These are phyloP conservation scores for Hygrophoropsis aurantiaca DNA, from an alignment of 768 basidiomycete genomes.

Conservation along the genomic window DNA sequence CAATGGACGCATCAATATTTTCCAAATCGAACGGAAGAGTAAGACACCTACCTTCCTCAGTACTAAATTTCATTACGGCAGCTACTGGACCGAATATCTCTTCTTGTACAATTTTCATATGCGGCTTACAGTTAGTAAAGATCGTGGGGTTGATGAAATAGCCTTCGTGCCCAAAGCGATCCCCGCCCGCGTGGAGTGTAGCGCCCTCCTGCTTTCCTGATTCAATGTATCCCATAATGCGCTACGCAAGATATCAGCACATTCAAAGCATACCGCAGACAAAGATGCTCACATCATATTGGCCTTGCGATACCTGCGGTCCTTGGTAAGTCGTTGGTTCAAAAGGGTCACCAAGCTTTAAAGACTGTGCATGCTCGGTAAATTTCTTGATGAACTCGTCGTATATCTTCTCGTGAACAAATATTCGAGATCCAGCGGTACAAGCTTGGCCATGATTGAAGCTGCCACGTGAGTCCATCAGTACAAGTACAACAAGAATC, in stretches of 20 bases:
- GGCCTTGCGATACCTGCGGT: slow-evolving; percentile 40
- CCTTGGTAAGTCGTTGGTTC: slow-evolving; percentile 34
- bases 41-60: slow-evolving; percentile 40
- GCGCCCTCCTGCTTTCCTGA: slow-evolving; percentile 61
- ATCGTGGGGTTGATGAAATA: slow-evolving; percentile 65
- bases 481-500: too few species aligned
- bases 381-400: slow-evolving; percentile 44
- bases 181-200: slow-evolving; percentile 55
- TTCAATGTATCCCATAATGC: slow-evolving; percentile 62
- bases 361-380: slow-evolving; percentile 21
- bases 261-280: background rate
- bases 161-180: slow-evolving; percentile 53
- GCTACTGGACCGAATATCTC: slow-evolving; percentile 74
- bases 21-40: background rate
- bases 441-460: background rate
- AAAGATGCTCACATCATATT: slow-evolving; percentile 36
- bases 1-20: background rate
- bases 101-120: slow-evolving; percentile 59
- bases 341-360: slow-evolving; percentile 40
- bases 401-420: slow-evolving; percentile 45
- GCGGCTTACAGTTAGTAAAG: slow-evolving; percentile 52
- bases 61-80: slow-evolving; percentile 65
- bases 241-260: slow-evolving; percentile 39
- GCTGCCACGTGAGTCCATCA: background rate
- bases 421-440: slow-evolving; percentile 47